A percentile compares a stretch with the other conserved stretches of the same genome.
Evolutionary conservation across 2,329 filamentous ascomycete species (phyloP).

Genomic region (Neopestalotiopsis sp.): DNA sequence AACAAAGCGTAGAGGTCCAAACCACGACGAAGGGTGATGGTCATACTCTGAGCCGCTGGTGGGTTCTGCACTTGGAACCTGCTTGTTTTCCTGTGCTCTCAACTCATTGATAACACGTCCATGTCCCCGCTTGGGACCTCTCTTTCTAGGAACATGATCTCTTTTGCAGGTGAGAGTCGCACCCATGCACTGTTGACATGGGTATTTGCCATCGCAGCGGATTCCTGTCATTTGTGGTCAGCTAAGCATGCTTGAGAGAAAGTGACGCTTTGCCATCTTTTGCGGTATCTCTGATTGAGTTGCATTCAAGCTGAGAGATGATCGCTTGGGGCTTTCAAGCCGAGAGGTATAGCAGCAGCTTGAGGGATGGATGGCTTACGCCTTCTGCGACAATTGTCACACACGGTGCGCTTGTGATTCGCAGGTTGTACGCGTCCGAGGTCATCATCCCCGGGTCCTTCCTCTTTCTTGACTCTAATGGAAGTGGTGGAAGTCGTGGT

Average conservation of each 20-base stretch:
- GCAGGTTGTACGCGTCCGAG: constrained; percentile 16
- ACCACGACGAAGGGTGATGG: background rate
- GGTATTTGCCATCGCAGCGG: constrained; percentile 49
- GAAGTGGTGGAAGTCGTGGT: background rate
- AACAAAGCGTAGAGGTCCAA: background rate
- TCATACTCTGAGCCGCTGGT: constrained; percentile 21
- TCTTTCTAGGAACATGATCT: constrained; percentile 68
- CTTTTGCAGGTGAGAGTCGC: constrained; percentile 67
- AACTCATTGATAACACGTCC: constrained; percentile 68
- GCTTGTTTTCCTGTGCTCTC: constrained; percentile 52
- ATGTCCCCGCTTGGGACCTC: constrained; percentile 66
- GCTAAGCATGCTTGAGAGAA: background rate
- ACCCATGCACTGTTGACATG: constrained; percentile 65
- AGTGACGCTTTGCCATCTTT: too few species aligned
- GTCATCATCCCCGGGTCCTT: background rate
- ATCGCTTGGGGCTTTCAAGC: background rate
- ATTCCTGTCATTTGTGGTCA: constrained; percentile 39
- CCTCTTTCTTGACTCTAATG: constrained; percentile 15
- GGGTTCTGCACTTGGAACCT: constrained; percentile 31
- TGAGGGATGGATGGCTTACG: constrained; percentile 35
- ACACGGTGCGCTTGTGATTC: constrained; percentile 43
- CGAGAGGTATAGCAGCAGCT: background rate
- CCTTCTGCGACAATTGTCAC: constrained; percentile 50
- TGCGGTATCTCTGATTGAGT: too few species aligned
- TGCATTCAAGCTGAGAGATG: background rate